Conservation (phyloP, 169 alveolate species). For the Theileria equi region DNA sequence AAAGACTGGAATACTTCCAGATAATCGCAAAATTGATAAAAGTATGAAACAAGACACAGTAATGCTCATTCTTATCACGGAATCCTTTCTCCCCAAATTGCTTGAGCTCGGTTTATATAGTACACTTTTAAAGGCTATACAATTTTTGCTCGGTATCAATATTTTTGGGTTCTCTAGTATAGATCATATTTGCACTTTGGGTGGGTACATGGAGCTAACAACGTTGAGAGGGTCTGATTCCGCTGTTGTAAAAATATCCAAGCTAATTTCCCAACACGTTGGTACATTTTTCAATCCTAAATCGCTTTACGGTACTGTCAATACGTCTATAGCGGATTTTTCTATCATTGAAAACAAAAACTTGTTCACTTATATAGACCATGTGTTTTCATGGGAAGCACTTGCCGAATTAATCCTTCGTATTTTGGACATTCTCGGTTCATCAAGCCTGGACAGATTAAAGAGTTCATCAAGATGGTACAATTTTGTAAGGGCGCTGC, state of each 20-base stretch:
- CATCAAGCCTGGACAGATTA: conserved; percentile 7
- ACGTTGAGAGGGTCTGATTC: no score
- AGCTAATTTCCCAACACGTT: not conserved
- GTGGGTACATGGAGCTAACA: not conserved
- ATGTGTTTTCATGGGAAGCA: not conserved
- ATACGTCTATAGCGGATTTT: not conserved
- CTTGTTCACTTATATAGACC: not conserved
- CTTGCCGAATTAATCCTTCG: conserved; percentile 1
- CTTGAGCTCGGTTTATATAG: conserved; percentile 7
- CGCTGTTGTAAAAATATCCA: no score
- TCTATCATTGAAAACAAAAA: not conserved
- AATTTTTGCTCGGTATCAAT: not conserved
- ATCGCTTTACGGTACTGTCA: not conserved
- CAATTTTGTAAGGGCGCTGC: conserved; percentile 30
- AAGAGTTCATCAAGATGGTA: conserved; percentile 31
- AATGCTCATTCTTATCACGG: conserved; percentile 22
- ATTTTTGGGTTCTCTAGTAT: no score
- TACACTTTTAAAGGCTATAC: not conserved
- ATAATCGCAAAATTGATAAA: not conserved
- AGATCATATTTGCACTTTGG: no score
- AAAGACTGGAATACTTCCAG: no score
- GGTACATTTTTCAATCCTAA: not conserved
- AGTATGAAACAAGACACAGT: conserved; percentile 4
- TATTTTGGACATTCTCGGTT: conserved; percentile 35
- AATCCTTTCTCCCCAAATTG: conserved; percentile 19